Evolutionary conservation across 257 asterid genomes (phyloP).

Genomic region (Datura wrightii): DNA sequence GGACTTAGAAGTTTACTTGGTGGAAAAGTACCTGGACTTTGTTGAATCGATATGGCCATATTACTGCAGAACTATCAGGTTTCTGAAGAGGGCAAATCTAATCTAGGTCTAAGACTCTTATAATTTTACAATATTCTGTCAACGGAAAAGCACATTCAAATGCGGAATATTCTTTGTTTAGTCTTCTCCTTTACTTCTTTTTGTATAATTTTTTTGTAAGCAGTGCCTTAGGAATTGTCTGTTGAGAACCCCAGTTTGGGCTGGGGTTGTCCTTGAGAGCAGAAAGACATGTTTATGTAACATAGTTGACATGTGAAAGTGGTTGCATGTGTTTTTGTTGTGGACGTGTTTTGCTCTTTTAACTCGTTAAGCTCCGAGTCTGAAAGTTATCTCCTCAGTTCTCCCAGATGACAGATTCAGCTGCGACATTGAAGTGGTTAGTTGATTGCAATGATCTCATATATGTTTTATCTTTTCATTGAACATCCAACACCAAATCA

Average conservation of each 20-base stretch:
- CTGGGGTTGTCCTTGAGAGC: constrained; percentile 33
- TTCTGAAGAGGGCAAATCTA: constrained; percentile 78
- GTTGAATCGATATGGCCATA: constrained; percentile 78
- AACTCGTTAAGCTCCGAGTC: neutral
- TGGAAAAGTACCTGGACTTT: constrained; percentile 70
- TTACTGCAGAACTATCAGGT: constrained; percentile 69
- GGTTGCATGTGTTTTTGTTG: constrained; percentile 21
- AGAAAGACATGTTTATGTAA: constrained; percentile 28
- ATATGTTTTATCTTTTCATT: neutral
- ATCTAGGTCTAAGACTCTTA: constrained; percentile 45
- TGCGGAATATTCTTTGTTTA: neutral
- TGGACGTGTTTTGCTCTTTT: neutral
- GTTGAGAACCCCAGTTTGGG: constrained; percentile 39
- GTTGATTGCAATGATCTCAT: neutral
- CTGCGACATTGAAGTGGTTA: neutral
- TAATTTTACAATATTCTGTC: neutral
- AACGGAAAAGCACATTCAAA: constrained; percentile 27
- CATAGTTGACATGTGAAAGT: constrained; percentile 24
- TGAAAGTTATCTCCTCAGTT: neutral
- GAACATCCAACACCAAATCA: neutral
- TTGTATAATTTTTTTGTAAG: constrained; percentile 22
- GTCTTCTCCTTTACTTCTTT: neutral
- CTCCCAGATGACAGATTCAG: neutral
- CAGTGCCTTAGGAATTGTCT: constrained; percentile 20
- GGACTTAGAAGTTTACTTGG: constrained; percentile 51